Conservation (phyloP, 108 stramenopile genomes). For the Fistulifera pelliculosa region DNA sequence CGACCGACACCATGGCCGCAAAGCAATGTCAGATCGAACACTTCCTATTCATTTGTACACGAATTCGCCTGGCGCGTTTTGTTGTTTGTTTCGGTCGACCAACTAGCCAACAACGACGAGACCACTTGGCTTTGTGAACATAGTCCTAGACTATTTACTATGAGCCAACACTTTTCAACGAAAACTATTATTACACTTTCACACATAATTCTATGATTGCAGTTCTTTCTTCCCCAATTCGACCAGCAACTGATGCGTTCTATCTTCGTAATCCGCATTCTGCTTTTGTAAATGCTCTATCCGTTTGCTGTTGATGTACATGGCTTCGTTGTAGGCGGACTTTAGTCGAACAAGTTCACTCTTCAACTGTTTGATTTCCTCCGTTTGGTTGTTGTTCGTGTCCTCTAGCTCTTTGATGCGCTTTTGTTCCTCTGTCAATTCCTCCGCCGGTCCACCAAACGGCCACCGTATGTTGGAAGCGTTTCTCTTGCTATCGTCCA, state of each 20-base stretch:
- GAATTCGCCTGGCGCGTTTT: no score
- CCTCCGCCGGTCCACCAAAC: constrained; percentile 7
- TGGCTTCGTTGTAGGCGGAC: constrained; percentile 26
- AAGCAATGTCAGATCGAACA: no score
- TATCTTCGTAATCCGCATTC: constrained; percentile 19
- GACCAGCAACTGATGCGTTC: not conserved
- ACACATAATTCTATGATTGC: no score
- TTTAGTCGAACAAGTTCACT: constrained; percentile 32
- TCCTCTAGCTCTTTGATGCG: constrained; percentile 24
- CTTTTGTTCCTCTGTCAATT: constrained; percentile 20
- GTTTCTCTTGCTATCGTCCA: not conserved
- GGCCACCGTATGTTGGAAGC: constrained; percentile 1
- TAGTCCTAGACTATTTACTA: no score
- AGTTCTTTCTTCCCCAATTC: no score
- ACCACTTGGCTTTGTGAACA: no score
- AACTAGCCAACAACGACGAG: no score
- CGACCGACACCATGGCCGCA: no score
- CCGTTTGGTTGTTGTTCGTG: constrained; percentile 10
- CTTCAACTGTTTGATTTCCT: constrained; percentile 19
- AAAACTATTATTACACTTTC: no score
- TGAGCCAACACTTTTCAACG: no score
- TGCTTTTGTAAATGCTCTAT: constrained; percentile 24
- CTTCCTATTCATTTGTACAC: no score
- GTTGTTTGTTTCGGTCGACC: no score
- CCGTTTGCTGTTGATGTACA: constrained; percentile 24